Base-by-base conservation (phyloP, 148 eudicot genomes). In the Chenopodium album region DNA sequence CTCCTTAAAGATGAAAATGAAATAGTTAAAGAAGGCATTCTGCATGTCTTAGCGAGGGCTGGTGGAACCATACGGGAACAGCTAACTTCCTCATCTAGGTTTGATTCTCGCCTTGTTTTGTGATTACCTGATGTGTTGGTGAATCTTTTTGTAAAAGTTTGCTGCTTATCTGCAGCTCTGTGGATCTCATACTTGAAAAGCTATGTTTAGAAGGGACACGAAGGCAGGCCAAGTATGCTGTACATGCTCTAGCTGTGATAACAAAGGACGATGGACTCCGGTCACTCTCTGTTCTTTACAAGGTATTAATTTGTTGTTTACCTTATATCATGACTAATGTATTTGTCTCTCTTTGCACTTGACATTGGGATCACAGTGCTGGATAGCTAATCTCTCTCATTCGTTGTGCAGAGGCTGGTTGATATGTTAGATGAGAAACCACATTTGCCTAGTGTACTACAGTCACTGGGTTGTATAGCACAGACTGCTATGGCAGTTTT, bases 211-310 rank as follows among this genome's bases (percentile, higher is more conserved):
- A 96, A 87, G 99, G 99, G 73, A 92, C 92, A 76, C 83, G 99
- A 68, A 92, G 95, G 88, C 98, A 94, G 91, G 99, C 98, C 64
- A 96, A 96, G 85, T 92, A 96, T 90, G 98, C 99, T 84, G 98
- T 96, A 76, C 95, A 96, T 82, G 98, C 99, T 76, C 91, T 96
- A 81, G 98, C 98, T 56, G 93, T 97, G 56, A 92, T 96, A 76
- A 96, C 98, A 60, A 96, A 94, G 87, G 99, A 96, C 86, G 98
- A 91, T 82, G 99, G 99, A 28, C 94, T 96, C 66, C 88, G 85
- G 85, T 94, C 99, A 60, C 92, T 96, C 48, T 96, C 99, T 84
- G 99, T 96, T 60, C 89, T 96, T 50, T 96, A 91, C 88, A 96
- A 96, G 99, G 99, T 96, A 77, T 78, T 50, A 47, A 60, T 62